phyloP scores from a whole-genome alignment of 1,284 basidiomycete genomes.

The Thelephora terrestris region DNA sequence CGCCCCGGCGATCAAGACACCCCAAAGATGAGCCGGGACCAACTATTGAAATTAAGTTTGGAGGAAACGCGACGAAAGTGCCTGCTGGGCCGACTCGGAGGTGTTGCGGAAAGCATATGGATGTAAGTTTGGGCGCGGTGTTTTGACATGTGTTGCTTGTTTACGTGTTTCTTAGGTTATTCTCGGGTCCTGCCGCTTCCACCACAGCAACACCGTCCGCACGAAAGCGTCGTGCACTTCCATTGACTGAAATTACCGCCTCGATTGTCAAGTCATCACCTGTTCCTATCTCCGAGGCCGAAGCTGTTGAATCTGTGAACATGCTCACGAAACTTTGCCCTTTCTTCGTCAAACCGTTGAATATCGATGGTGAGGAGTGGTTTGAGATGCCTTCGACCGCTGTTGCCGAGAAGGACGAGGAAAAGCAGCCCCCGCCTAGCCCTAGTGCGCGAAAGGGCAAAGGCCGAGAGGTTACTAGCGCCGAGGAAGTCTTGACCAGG shows the following conservation, averaged over 20 bases:
- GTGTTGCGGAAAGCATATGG: conserved; percentile 79
- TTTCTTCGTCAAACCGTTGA: conserved; percentile 59
- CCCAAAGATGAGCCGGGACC: conserved; percentile 44
- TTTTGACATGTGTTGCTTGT: conserved; percentile 2
- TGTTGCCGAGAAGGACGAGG: conserved; percentile 14
- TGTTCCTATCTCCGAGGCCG: conserved; percentile 63
- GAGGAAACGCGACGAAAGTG: conserved; percentile 67
- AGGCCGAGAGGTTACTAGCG: conserved; percentile 32
- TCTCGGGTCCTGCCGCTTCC: conserved; percentile 45
- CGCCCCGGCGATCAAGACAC: conserved; percentile 26
- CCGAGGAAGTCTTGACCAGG: conserved; percentile 46
- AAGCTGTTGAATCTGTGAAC: conserved; percentile 61
- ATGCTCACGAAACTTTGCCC: conserved; percentile 62
- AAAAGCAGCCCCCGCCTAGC: conserved; percentile 14
- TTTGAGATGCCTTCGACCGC: conserved; percentile 63
- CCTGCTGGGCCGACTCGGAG: conserved; percentile 62
- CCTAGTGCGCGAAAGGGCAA: conserved; percentile 27
- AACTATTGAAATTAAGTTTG: conserved; percentile 59
- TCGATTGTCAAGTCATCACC: conserved; percentile 69
- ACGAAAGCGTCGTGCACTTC: conserved; percentile 60
- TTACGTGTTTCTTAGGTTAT: conserved; percentile 37
- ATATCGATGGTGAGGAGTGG: conserved; percentile 64
- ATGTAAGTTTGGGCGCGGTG: conserved; percentile 40
- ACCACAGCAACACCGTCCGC: conserved; percentile 36
- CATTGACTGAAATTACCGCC: conserved; percentile 48